These are phyloP conservation scores for Lasiosphaeria ovina DNA, from an alignment of 495 filamentous ascomycete genomes.

Conservation along the genomic window DNA sequence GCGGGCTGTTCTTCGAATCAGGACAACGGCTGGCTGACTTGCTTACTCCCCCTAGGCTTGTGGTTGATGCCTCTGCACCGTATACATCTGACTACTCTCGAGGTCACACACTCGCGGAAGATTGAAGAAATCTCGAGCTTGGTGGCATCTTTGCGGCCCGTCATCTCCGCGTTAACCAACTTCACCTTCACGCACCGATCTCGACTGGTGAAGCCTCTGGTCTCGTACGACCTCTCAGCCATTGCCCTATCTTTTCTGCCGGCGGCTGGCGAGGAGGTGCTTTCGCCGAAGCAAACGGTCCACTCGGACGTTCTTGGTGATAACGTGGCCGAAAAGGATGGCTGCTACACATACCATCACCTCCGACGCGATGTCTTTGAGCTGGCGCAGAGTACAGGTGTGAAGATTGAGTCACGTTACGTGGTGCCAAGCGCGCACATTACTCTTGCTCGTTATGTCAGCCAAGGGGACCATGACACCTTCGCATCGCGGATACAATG, in stretches of 20 bases:
- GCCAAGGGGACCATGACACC: constrained; percentile 46
- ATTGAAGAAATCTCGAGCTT: constrained; percentile 59
- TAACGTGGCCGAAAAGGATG: constrained; percentile 40
- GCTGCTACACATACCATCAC: constrained; percentile 85
- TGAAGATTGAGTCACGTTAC: constrained; percentile 70
- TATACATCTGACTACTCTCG: constrained; percentile 84
- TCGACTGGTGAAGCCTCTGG: constrained; percentile 73
- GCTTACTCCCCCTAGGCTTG: constrained; percentile 50
- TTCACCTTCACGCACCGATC: constrained; percentile 62
- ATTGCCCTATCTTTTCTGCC: constrained; percentile 85
- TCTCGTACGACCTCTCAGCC: constrained; percentile 82
- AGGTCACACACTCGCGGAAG: constrained; percentile 71
- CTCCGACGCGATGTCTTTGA: constrained; percentile 75
- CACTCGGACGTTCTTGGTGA: constrained; percentile 14
- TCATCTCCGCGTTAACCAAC: constrained; percentile 53
- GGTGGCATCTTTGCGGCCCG: constrained; percentile 50
- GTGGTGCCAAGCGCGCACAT: constrained; percentile 84
- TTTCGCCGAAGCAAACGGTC: constrained; percentile 32
- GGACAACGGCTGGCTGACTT: background rate
- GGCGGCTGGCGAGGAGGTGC: constrained; percentile 55
- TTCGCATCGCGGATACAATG: constrained; percentile 54
- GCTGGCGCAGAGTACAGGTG: constrained; percentile 53
- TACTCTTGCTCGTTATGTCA: constrained; percentile 78
- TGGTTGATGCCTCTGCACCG: constrained; percentile 78
- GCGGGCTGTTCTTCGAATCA: background rate